Evolutionary conservation across 768 basidiomycete genomes (phyloP).

Genomic region (Suillus tomentosus): DNA sequence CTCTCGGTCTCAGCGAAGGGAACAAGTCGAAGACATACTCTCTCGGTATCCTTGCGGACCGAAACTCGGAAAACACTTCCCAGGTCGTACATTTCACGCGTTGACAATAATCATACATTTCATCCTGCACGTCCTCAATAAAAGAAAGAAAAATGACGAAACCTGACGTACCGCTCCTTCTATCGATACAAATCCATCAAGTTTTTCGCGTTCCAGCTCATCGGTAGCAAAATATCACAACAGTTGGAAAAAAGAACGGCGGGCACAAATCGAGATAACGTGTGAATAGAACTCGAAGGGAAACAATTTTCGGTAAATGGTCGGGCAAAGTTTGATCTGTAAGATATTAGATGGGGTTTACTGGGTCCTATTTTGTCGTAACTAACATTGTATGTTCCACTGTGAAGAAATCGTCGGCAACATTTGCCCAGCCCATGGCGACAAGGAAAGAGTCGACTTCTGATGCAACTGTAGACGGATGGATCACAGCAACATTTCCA

Average conservation of each 20-base stretch:
- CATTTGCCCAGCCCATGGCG: slow-evolving; percentile 59
- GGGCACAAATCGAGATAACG: slow-evolving; percentile 84
- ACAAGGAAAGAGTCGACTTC: slow-evolving; percentile 74
- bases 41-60: slow-evolving; percentile 64
- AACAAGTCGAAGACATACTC: slow-evolving; percentile 91
- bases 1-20: slow-evolving; percentile 80
- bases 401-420: slow-evolving; percentile 56
- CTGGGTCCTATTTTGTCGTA: slow-evolving; percentile 18
- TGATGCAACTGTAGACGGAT: slow-evolving; percentile 57
- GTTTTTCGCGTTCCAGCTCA: slow-evolving; percentile 76
- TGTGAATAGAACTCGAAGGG: slow-evolving; percentile 72
- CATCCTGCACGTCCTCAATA: slow-evolving; percentile 61
- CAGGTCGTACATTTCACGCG: slow-evolving; percentile 77
- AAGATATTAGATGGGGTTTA: slow-evolving; percentile 1
- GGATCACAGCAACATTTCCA: slow-evolving; percentile 81
- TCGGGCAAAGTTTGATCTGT: slow-evolving; percentile 67
- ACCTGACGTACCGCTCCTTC: slow-evolving; percentile 63
- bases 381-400: slow-evolving; percentile 42
- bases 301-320: slow-evolving; percentile 58
- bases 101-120: slow-evolving; percentile 86
- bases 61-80: slow-evolving; percentile 89
- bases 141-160: background rate
- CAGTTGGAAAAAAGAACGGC: slow-evolving; percentile 85
- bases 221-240: slow-evolving; percentile 77
- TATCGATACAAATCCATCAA: slow-evolving; percentile 76